These are phyloP conservation scores for Phytophthora macrochlamydospora DNA, from an alignment of 352 stramenopile species.

Conservation along the genomic window DNA sequence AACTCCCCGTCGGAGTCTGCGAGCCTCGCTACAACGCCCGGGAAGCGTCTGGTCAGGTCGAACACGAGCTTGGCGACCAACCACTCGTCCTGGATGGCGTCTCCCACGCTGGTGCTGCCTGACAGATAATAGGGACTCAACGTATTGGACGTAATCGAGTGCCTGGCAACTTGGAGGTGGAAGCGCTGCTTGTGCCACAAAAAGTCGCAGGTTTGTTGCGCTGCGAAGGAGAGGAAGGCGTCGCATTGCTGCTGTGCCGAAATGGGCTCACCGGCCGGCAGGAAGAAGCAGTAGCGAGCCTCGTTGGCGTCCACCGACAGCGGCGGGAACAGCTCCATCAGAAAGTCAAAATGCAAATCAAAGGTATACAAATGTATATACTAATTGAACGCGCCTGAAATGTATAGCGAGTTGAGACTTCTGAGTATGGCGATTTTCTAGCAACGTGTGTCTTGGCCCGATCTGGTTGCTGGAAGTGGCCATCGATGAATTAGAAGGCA, in stretches of 20 bases:
- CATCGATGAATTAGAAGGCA: background rate
- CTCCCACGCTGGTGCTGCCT: constrained; percentile 46
- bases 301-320: constrained; percentile 32
- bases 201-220: constrained; percentile 45
- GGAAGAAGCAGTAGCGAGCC: constrained; percentile 48
- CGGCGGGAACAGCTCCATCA: constrained; percentile 34
- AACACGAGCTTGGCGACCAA: constrained; percentile 54
- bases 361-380: too few species aligned
- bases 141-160: background rate
- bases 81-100: constrained; percentile 81
- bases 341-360: too few species aligned
- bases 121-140: constrained; percentile 38
- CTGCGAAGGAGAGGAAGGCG: constrained; percentile 30
- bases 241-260: constrained; percentile 18
- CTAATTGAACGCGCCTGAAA: background rate
- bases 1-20: constrained; percentile 74
- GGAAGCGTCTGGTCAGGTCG: constrained; percentile 43
- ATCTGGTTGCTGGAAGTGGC: too few species aligned
- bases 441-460: background rate
- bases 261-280: constrained; percentile 1
- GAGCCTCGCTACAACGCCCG: constrained; percentile 42
- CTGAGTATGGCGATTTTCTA: background rate
- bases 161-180: constrained; percentile 31
- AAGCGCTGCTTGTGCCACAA: constrained; percentile 66
- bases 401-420: background rate